These are phyloP conservation scores for Metschnikowia picachoensis DNA, from an alignment of 805 yeast species.

Conservation along the genomic window DNA sequence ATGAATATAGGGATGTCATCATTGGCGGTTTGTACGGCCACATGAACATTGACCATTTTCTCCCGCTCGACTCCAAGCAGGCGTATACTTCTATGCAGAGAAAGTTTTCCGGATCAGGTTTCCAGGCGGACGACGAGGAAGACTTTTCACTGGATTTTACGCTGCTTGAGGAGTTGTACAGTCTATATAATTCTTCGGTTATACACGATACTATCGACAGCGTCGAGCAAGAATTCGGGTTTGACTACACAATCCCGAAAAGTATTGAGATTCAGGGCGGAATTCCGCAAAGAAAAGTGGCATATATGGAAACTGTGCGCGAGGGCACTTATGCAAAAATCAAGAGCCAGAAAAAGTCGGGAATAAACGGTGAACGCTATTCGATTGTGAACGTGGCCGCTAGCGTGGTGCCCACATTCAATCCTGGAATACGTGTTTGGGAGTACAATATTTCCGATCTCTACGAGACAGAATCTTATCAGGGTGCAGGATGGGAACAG, in stretches of 20 bases:
- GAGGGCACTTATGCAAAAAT: constrained; percentile 49
- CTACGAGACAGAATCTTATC: constrained; percentile 18
- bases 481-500: constrained; percentile 51
- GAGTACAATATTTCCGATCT: constrained; percentile 72
- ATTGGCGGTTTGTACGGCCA: constrained; percentile 85
- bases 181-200: constrained; percentile 7
- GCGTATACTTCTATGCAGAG: constrained; percentile 53
- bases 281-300: constrained; percentile 61
- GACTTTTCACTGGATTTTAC: background rate
- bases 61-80: constrained; percentile 67
- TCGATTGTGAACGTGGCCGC: constrained; percentile 67
- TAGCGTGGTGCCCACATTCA: constrained; percentile 79
- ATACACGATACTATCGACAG: constrained; percentile 14
- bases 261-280: constrained; percentile 47
- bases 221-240: constrained; percentile 4
- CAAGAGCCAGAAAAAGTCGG: constrained; percentile 41
- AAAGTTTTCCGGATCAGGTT: constrained; percentile 15
- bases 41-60: constrained; percentile 85
- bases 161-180: constrained; percentile 7
- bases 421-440: constrained; percentile 81
- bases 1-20: constrained; percentile 79
- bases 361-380: constrained; percentile 53
- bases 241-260: constrained; percentile 20
- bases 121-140: background rate
- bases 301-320: constrained; percentile 56